Conservation (phyloP, 768 basidiomycete species). For the Cyathus striatus region DNA sequence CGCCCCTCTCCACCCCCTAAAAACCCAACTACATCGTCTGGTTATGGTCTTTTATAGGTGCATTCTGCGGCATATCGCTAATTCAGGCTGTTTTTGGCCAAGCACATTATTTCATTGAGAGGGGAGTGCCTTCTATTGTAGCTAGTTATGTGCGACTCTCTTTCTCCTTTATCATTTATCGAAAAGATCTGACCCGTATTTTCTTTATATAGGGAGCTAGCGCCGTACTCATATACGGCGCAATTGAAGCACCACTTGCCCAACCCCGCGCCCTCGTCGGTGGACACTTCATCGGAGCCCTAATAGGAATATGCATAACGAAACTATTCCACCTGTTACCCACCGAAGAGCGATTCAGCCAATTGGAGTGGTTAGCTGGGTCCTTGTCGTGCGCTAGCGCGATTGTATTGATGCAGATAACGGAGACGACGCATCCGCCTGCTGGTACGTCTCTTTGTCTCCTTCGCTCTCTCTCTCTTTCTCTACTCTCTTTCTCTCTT, state of each 20-base stretch:
- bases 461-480: no score
- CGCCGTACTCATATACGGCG: slow-evolving; percentile 50
- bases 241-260: slow-evolving; percentile 45
- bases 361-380: slow-evolving; percentile 45
- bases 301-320: slow-evolving; percentile 44
- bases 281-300: slow-evolving; percentile 46
- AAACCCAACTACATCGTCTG: slow-evolving; percentile 31
- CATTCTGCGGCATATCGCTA: slow-evolving; percentile 43
- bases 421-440: no score
- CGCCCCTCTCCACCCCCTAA: slow-evolving; percentile 26
- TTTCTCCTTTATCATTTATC: background rate
- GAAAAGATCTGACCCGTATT: background rate
- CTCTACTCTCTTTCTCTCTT: no score
- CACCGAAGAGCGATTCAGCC: slow-evolving; percentile 32
- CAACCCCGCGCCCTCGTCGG: slow-evolving; percentile 48
- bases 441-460: slow-evolving; percentile 33
- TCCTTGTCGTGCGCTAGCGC: no score
- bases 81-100: slow-evolving; percentile 46
- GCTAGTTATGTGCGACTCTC: slow-evolving; percentile 38
- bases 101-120: no score
- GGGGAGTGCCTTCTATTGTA: slow-evolving; percentile 41
- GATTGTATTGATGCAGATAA: no score
- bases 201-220: slow-evolving; percentile 51
- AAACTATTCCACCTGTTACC: slow-evolving; percentile 45
- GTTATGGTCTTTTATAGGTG: slow-evolving; percentile 49